Base-by-base conservation (phyloP, 2,329 filamentous ascomycete genomes). In the Penicillium sp. region DNA sequence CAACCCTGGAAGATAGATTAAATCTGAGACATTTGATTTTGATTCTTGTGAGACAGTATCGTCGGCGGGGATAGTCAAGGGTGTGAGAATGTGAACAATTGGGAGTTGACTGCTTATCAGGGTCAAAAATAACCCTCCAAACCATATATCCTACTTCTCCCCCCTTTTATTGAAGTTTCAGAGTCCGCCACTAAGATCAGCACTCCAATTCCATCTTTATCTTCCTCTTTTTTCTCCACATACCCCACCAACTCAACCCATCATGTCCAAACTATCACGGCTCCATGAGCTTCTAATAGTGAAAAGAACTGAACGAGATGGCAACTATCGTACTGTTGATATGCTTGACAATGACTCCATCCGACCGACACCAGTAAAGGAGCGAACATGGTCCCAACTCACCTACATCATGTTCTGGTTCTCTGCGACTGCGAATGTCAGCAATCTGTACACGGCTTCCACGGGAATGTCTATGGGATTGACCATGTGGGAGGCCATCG, bases 401-500 rank as follows among this genome's bases (percentile, higher is more conserved):
- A 76, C 76, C 0, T 79, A 78, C 58, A 61, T 76, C 6, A 69
- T 69, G 6, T 78, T 77, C 56, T 78, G 76, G 76, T 77, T 78
- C 61, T 74, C 74, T 10, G 58, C 62, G 9, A 61, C 67, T 8
- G 72, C 72, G 30, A 74, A 74, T 22, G 73, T 75, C 5, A 71
- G 70, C 25, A 73, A 72, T 53, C 70, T 74, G 65, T 75, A 78
- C 63, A 67, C 72, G 14, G 71, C 70, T 2, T 72, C 71, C 6
- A 71, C 75, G 5, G 75, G 71, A 1, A 72, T 76, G 61, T 67
- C 76, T 2, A 58, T 76, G 9, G 79, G 79, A 10, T 65, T 82
- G 22, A 76, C 72, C 38, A 79, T 80, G 73, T 82, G 79, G 79
- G 78, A 81, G 61, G 73, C 74, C 14, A 56, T 81, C 28, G 76